A percentile compares a stretch with the other conserved stretches of the same genome.
phyloP scores from a whole-genome alignment of 2,329 filamentous ascomycete genomes.

The Ophiognomonia clavigignenti-juglandacearum region DNA sequence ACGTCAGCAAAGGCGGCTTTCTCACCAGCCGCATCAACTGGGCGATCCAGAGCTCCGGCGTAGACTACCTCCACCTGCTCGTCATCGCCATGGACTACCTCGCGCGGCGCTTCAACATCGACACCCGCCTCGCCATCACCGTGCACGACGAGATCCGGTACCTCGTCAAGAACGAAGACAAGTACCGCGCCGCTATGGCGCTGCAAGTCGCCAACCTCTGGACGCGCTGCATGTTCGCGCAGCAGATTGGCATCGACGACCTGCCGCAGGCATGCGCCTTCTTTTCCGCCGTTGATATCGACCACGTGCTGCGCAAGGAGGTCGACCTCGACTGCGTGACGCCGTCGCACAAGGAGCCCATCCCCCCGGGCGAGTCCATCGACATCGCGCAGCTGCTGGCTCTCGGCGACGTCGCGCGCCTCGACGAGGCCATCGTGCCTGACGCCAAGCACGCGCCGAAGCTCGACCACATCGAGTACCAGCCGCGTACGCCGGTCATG shows the following conservation, averaged over 20 bases:
- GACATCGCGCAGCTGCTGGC: constrained; percentile 76
- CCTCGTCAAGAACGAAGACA: constrained; percentile 77
- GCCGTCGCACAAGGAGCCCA: constrained; percentile 73
- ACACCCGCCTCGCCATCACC: constrained; percentile 83
- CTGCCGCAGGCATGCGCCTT: constrained; percentile 91
- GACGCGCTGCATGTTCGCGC: constrained; percentile 95
- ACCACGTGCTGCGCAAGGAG: constrained; percentile 93
- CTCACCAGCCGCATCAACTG: constrained; percentile 97
- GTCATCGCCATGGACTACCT: constrained; percentile 95
- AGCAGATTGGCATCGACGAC: constrained; percentile 94
- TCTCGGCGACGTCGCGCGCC: constrained; percentile 62
- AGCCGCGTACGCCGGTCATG: constrained; percentile 74
- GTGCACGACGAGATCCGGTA: constrained; percentile 98
- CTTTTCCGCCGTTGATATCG: constrained; percentile 93
- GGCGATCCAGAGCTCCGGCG: constrained; percentile 96
- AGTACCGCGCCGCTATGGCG: constrained; percentile 86
- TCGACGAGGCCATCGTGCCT: constrained; percentile 63
- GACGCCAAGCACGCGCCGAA: constrained; percentile 46
- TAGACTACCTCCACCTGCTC: constrained; percentile 93
- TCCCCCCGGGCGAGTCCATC: constrained; percentile 79
- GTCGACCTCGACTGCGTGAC: constrained; percentile 98
- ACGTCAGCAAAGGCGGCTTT: constrained; percentile 83
- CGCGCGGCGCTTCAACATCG: constrained; percentile 75
- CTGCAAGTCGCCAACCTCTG: constrained; percentile 91
- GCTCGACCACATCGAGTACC: constrained; percentile 64